phyloP scores from a whole-genome alignment of 768 basidiomycete species.

The Amanita muscaria region DNA sequence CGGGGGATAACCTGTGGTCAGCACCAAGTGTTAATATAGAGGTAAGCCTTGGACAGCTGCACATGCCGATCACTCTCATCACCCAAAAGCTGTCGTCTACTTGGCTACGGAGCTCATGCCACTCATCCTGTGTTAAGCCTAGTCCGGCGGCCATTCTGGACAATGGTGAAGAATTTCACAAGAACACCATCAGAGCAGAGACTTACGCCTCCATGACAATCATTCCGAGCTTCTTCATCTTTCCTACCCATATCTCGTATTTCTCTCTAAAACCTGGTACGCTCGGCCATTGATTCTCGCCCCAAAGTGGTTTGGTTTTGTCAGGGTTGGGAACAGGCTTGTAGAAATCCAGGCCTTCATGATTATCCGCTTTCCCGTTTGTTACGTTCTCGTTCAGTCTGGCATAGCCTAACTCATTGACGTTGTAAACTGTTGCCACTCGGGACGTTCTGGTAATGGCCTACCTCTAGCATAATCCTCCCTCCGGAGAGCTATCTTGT shows the following conservation, averaged over 20 bases:
- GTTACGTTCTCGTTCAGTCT: conserved; percentile 81
- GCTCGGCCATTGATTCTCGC: conserved; percentile 81
- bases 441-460: background rate
- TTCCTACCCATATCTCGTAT: conserved; percentile 70
- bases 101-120: conserved; percentile 53
- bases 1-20: conserved; percentile 68
- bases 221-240: conserved; percentile 78
- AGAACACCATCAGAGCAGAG: background rate
- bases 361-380: conserved; percentile 73
- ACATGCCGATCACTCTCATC: conserved; percentile 70
- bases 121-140: conserved; percentile 63
- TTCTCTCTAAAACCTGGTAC: conserved; percentile 49
- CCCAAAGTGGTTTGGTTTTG: conserved; percentile 65
- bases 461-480: conserved; percentile 74
- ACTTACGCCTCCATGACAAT: conserved; percentile 82
- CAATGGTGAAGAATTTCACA: background rate
- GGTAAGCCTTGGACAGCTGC: background rate
- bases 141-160: conserved; percentile 75
- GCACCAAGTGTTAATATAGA: background rate
- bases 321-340: conserved; percentile 63
- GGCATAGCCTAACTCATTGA: conserved; percentile 56
- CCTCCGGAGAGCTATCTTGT: conserved; percentile 54
- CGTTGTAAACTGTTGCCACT: background rate
- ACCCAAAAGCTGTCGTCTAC: conserved; percentile 88
- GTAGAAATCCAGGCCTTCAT: conserved; percentile 82